Percentiles rank a stretch among this genome's conserved stretches.
These are phyloP conservation scores for Colletotrichum lentis DNA, from an alignment of 2,329 filamentous ascomycete species.

Conservation along the genomic window DNA sequence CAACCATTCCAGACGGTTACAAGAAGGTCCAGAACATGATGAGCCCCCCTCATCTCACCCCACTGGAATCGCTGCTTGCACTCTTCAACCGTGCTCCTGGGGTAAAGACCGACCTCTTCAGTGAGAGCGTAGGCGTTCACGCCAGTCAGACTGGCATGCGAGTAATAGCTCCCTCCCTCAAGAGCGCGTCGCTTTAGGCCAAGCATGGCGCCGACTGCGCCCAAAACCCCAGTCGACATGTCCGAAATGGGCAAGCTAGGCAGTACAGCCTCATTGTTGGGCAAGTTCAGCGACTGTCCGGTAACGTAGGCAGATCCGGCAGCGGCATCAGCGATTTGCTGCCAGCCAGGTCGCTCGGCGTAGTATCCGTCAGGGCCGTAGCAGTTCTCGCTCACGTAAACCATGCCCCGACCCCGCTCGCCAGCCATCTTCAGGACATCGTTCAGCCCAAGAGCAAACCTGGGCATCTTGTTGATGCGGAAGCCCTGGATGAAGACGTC, in stretches of 20 bases:
- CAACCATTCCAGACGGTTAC: constrained; percentile 31
- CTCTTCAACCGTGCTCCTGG: constrained; percentile 26
- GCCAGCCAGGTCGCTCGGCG: constrained; percentile 30
- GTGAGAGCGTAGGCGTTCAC: constrained; percentile 43
- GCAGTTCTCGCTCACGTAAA: constrained; percentile 34
- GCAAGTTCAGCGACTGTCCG: constrained; percentile 42
- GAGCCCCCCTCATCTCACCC: constrained; percentile 30
- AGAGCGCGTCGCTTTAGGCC: constrained; percentile 46
- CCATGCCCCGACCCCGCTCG: constrained; percentile 28
- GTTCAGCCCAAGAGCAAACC: constrained; percentile 52
- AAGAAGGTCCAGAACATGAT: constrained; percentile 29
- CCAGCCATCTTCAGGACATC: constrained; percentile 50
- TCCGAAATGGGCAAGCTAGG: constrained; percentile 48
- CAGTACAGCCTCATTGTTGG: constrained; percentile 44
- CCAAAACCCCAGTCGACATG: constrained; percentile 48
- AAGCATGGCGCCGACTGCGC: constrained; percentile 46
- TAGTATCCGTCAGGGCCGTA: constrained; percentile 32
- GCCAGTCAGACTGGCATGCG: constrained; percentile 44
- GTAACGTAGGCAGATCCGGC: constrained; percentile 47
- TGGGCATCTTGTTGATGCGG: constrained; percentile 54
- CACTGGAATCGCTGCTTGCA: constrained; percentile 32
- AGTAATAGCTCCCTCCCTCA: constrained; percentile 46
- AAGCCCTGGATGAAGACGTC: constrained; percentile 65
- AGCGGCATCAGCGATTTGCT: constrained; percentile 41
- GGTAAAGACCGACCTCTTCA: constrained; percentile 46